Conservation (phyloP, 2,329 filamentous ascomycete genomes). For the Scedosporium minutisporum region DNA sequence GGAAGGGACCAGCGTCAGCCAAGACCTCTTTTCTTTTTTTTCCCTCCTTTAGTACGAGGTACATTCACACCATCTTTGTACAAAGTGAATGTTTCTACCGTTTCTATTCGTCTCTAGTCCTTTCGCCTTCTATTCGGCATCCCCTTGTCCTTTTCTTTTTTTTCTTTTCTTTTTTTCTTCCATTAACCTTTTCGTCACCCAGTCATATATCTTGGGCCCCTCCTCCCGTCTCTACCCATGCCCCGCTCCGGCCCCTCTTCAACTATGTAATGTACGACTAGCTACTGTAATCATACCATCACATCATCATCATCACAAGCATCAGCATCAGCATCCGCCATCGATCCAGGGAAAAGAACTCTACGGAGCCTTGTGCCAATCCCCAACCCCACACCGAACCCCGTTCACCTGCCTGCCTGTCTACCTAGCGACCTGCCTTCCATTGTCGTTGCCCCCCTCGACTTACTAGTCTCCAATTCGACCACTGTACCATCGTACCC, state of each 20-base stretch:
- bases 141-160: not conserved
- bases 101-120: not conserved
- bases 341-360: not conserved
- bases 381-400: not conserved
- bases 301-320: conserved; percentile 1
- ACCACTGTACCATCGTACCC: no score
- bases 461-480: no score
- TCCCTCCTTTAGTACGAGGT: not conserved
- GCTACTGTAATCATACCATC: conserved; percentile 1
- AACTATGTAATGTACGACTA: not conserved
- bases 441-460: no score
- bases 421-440: not conserved
- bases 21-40: not conserved
- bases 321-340: not conserved
- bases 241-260: not conserved
- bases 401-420: no score
- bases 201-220: not conserved
- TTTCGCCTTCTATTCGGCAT: not conserved
- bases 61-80: not conserved
- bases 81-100: not conserved
- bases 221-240: not conserved
- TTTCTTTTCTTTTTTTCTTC: not conserved
- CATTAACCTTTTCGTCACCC: not conserved
- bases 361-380: not conserved
- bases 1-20: not conserved